Conservation (phyloP, 176 grass and related monocot genomes). For the Phoenix dactylifera region DNA sequence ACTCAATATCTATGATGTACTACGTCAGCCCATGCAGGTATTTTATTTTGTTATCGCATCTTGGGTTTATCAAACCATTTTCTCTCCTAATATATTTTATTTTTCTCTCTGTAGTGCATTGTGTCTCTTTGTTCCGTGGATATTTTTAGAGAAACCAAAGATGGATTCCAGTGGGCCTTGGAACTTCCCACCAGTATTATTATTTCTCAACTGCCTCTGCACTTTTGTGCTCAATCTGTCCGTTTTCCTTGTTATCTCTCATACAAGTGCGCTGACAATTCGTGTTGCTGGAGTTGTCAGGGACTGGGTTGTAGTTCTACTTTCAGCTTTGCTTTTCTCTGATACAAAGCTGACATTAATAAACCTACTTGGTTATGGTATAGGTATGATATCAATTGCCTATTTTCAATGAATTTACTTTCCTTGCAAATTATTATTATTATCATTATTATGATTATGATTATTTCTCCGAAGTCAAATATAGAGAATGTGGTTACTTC, state of each 20-base stretch:
- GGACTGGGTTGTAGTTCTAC: constrained; percentile 83
- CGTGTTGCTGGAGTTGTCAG: constrained; percentile 95
- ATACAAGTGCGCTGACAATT: constrained; percentile 91
- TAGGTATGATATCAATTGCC: constrained; percentile 45
- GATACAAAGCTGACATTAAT: constrained; percentile 87
- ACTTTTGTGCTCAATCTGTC: constrained; percentile 92
- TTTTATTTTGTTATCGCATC: too few species aligned
- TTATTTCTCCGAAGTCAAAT: background rate
- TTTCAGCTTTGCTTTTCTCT: constrained; percentile 88
- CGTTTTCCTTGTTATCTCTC: constrained; percentile 95
- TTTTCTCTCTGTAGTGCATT: constrained; percentile 58
- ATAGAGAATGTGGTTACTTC: too few species aligned
- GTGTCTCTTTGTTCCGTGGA: constrained; percentile 93
- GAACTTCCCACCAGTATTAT: constrained; percentile 77
- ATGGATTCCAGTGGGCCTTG: constrained; percentile 83
- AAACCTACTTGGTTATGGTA: constrained; percentile 93
- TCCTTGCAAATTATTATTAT: background rate
- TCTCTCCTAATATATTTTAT: too few species aligned
- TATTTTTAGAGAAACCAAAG: constrained; percentile 97
- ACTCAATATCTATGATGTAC: constrained; percentile 97
- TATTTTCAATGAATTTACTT: background rate
- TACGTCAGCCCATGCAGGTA: constrained; percentile 99
- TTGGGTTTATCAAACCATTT: too few species aligned
- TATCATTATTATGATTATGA: too few species aligned
- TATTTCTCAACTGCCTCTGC: constrained; percentile 91